phyloP scores from a whole-genome alignment of 176 grass and related monocot genomes.

The Urochloa ruziziensis region DNA sequence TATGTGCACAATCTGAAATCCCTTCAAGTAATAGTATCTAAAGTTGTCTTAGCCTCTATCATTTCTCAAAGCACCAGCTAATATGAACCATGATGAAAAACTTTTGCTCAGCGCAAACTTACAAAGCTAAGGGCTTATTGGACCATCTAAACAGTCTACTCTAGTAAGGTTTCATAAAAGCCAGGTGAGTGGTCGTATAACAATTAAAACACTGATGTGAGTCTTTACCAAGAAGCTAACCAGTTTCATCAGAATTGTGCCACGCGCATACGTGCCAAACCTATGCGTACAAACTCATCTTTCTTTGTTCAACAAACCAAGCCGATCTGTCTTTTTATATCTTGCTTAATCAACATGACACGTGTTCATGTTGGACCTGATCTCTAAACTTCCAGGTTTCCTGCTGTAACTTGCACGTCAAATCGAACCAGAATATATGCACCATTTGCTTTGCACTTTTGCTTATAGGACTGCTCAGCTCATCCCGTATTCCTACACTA shows the following conservation, averaged over 20 bases:
- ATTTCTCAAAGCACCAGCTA: too few relatives aligned
- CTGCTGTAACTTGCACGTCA: not conserved
- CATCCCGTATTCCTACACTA: not conserved
- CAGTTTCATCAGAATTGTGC: not conserved
- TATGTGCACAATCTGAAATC: not conserved
- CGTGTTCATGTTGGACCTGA: not conserved
- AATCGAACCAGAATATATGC: slow-evolving; percentile 7
- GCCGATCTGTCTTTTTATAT: not conserved
- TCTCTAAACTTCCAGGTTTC: not conserved
- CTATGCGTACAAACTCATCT: not conserved
- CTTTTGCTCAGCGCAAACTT: not conserved
- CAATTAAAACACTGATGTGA: not conserved
- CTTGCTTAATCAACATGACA: not conserved
- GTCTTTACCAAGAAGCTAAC: not conserved
- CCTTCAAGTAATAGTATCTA: not conserved
- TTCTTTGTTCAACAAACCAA: not conserved
- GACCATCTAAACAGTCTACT: not conserved
- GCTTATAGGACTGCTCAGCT: not conserved
- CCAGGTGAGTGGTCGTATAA: not conserved
- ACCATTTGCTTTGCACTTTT: not conserved
- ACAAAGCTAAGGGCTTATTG: not conserved
- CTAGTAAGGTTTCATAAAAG: not conserved
- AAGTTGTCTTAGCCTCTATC: not conserved
- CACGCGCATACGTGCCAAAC: not conserved
- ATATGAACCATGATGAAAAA: too few relatives aligned